Evolutionary conservation across 2,329 filamentous ascomycete genomes (phyloP).

Genomic region (Colletotrichum siamense): DNA sequence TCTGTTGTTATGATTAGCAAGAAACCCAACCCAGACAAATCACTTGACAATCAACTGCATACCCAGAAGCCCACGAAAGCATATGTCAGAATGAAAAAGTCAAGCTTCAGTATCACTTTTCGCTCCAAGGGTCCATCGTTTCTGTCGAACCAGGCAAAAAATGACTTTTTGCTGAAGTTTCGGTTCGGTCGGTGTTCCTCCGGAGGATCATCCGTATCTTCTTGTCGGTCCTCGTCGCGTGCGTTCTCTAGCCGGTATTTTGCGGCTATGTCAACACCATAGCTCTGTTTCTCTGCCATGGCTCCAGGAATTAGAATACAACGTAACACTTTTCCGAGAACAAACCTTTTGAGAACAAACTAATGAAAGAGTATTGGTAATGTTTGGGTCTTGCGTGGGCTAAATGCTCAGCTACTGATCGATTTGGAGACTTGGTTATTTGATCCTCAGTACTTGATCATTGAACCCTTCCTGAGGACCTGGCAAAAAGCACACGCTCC

Average conservation of each 20-base stretch:
- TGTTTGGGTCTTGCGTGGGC: not conserved
- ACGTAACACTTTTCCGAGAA: not conserved
- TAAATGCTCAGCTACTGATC: not conserved
- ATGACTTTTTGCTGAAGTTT: not conserved
- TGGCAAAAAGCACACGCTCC: not conserved
- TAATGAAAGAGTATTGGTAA: not conserved
- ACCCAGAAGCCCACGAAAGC: not conserved
- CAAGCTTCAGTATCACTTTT: not conserved
- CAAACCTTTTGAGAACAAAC: too few relatives aligned
- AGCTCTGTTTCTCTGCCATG: not conserved
- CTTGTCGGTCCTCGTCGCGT: not conserved
- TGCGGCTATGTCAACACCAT: not conserved
- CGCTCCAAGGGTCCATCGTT: not conserved
- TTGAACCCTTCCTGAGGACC: fast-evolving
- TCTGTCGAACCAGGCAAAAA: not conserved
- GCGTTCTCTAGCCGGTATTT: not conserved
- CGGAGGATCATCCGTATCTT: not conserved
- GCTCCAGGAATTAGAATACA: fast-evolving
- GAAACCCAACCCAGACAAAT: not conserved
- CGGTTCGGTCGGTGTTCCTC: not conserved
- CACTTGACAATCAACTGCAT: not conserved
- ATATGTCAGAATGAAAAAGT: not conserved
- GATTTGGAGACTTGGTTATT: not conserved
- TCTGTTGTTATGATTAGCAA: not conserved
- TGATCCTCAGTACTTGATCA: too few relatives aligned